A percentile compares a stretch with the other conserved stretches of the same genome.
Conservation (phyloP, 2,329 filamentous ascomycete species). For the Hypoxylon sp. region DNA sequence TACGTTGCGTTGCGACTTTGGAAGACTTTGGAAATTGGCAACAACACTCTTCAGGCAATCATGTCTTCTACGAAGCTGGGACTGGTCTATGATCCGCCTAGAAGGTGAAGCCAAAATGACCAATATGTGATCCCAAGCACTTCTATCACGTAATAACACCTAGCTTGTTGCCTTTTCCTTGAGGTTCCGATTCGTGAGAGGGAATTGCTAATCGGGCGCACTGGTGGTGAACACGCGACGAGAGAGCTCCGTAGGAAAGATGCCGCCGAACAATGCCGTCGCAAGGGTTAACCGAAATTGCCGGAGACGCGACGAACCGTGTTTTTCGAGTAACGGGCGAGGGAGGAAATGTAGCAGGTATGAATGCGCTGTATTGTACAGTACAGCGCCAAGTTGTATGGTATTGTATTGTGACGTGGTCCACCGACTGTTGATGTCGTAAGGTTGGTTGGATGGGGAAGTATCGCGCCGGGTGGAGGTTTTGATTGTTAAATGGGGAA, state of each 20-base stretch:
- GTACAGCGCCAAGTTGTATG: slow-evolving; percentile 3
- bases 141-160: slow-evolving; percentile 33
- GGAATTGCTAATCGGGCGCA: slow-evolving; percentile 7
- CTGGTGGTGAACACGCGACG: slow-evolving; percentile 3
- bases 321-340: background rate
- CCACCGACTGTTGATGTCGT: slow-evolving; percentile 23
- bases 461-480: slow-evolving; percentile 25
- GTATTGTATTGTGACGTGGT: slow-evolving; percentile 28
- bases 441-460: slow-evolving; percentile 23
- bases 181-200: background rate
- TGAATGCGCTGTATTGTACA: slow-evolving; percentile 11
- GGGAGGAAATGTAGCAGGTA: slow-evolving; percentile 1
- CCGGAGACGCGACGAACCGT: slow-evolving; percentile 10
- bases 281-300: slow-evolving; percentile 1
- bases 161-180: slow-evolving; percentile 27
- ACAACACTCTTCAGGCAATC: slow-evolving; percentile 52
- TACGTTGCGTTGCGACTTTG: slow-evolving; percentile 48
- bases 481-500: slow-evolving; percentile 26
- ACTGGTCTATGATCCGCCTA: slow-evolving; percentile 52
- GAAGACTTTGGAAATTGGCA: slow-evolving; percentile 42
- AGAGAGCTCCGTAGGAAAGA: background rate
- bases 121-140: slow-evolving; percentile 31
- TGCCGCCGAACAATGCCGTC: slow-evolving; percentile 9
- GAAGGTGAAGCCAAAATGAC: slow-evolving; percentile 41
- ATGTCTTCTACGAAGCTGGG: slow-evolving; percentile 54